Percentiles rank a stretch among this genome's conserved stretches.
These are phyloP conservation scores for Aspergillus sp. DNA, from an alignment of 2,329 filamentous ascomycete genomes.

Conservation along the genomic window DNA sequence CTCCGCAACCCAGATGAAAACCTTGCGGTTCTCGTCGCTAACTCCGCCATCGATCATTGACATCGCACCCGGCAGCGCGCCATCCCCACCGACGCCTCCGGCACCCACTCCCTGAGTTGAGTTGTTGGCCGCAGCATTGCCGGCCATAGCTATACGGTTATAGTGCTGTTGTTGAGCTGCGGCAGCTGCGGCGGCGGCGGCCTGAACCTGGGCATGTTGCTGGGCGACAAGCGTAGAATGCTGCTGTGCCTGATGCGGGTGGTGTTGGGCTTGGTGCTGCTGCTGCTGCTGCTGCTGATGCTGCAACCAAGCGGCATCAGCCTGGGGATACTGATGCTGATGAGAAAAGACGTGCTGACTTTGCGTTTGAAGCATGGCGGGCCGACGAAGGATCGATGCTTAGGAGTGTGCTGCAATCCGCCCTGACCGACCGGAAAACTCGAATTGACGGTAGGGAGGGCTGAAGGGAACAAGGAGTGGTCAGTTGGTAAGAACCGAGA, in stretches of 20 bases:
- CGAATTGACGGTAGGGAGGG: conserved; percentile 9
- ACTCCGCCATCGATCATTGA: conserved; percentile 63
- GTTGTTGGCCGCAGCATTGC: conserved; percentile 52
- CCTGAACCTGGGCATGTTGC: conserved; percentile 57
- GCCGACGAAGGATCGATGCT: conserved; percentile 27
- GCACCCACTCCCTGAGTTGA: conserved; percentile 36
- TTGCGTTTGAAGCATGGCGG: conserved; percentile 49
- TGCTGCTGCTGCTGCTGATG: conserved; percentile 39
- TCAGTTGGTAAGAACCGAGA: conserved; percentile 26
- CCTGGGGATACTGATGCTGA: conserved; percentile 54
- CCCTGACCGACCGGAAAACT: conserved; percentile 22
- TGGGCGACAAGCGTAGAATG: conserved; percentile 48
- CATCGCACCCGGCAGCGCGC: conserved; percentile 30
- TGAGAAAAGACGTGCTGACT: conserved; percentile 64
- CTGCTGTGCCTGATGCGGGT: conserved; percentile 40
- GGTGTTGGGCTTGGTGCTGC: conserved; percentile 39
- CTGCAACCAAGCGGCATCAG: conserved; percentile 46
- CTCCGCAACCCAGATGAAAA: conserved; percentile 91
- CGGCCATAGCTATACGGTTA: conserved; percentile 68
- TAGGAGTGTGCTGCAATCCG: conserved; percentile 18
- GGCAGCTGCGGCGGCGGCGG: conserved; percentile 41
- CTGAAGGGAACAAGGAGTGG: conserved; percentile 13
- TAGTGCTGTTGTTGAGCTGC: conserved; percentile 59
- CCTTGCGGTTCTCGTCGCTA: conserved; percentile 86
- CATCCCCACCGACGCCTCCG: conserved; percentile 50